phyloP scores from a whole-genome alignment of 805 yeast species.

The Kodamaea jinghongensis region DNA sequence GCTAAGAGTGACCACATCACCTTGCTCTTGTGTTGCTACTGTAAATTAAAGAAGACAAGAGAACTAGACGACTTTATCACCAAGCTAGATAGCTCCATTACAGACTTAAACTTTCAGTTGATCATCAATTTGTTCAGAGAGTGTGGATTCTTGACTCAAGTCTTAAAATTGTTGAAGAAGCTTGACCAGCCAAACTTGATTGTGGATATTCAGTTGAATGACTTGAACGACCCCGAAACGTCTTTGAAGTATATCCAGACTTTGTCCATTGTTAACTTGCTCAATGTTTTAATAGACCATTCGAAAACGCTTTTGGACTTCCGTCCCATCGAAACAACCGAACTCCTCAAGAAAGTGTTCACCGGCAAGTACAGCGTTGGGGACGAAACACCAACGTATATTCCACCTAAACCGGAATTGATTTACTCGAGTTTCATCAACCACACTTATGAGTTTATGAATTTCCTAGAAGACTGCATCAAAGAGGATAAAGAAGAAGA shows the following conservation, averaged over 20 bases:
- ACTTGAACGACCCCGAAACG: slow-evolving; percentile 55
- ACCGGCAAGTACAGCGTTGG: slow-evolving; percentile 70
- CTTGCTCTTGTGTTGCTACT: slow-evolving; percentile 70
- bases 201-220: slow-evolving; percentile 71
- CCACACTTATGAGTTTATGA: slow-evolving; percentile 84
- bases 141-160: slow-evolving; percentile 62
- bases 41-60: slow-evolving; percentile 64
- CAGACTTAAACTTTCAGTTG: slow-evolving; percentile 62
- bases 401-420: slow-evolving; percentile 86
- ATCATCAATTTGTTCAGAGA: slow-evolving; percentile 72
- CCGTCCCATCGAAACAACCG: slow-evolving; percentile 79
- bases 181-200: slow-evolving; percentile 72
- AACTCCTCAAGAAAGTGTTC: slow-evolving; percentile 77
- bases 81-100: slow-evolving; percentile 22
- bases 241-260: slow-evolving; percentile 67
- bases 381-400: slow-evolving; percentile 58
- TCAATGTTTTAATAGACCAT: slow-evolving; percentile 65
- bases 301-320: slow-evolving; percentile 63
- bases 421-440: slow-evolving; percentile 85
- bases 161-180: slow-evolving; percentile 65
- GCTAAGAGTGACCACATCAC: slow-evolving; percentile 84
- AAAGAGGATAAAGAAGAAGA: slow-evolving; percentile 80
- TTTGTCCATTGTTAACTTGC: slow-evolving; percentile 70
- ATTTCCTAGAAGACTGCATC: slow-evolving; percentile 87
- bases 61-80: slow-evolving; percentile 59